These are phyloP conservation scores for Fusarium verticillioides DNA, from an alignment of 2,329 filamentous ascomycete genomes.

Conservation along the genomic window DNA sequence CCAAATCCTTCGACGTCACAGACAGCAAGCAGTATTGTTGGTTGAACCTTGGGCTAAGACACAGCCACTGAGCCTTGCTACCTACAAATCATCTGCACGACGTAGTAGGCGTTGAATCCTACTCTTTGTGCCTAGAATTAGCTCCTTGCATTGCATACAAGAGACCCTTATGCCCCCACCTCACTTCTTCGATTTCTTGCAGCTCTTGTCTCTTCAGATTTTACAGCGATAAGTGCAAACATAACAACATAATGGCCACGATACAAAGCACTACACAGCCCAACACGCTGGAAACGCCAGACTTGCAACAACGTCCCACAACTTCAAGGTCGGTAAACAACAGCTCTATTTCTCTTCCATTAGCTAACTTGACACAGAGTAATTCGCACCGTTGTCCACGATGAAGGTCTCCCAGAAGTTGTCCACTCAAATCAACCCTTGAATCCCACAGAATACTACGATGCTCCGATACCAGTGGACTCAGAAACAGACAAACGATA, in stretches of 20 bases:
- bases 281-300: neutral
- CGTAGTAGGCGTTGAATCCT: neutral
- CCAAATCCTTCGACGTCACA: conserved; percentile 23
- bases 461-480: conserved; percentile 35
- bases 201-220: neutral
- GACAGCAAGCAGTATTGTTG: neutral
- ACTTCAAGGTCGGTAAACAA: neutral
- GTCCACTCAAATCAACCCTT: conserved; percentile 1
- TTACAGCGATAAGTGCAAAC: neutral
- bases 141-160: conserved; percentile 7
- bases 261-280: neutral
- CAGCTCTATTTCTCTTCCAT: fast-evolving
- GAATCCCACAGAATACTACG: neutral
- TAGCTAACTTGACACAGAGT: conserved; percentile 10
- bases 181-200: neutral
- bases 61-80: conserved; percentile 8
- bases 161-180: conserved; percentile 2
- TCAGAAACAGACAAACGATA: conserved; percentile 19
- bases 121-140: neutral
- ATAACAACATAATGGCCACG: neutral
- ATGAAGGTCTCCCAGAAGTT: conserved; percentile 37
- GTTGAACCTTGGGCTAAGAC: conserved; percentile 4
- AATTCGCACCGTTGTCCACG: conserved; percentile 13
- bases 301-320: neutral
- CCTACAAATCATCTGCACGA: neutral